A percentile compares a stretch with the other conserved stretches of the same genome.
phyloP scores from a whole-genome alignment of 257 asterid species.

The Ilex asprella region DNA sequence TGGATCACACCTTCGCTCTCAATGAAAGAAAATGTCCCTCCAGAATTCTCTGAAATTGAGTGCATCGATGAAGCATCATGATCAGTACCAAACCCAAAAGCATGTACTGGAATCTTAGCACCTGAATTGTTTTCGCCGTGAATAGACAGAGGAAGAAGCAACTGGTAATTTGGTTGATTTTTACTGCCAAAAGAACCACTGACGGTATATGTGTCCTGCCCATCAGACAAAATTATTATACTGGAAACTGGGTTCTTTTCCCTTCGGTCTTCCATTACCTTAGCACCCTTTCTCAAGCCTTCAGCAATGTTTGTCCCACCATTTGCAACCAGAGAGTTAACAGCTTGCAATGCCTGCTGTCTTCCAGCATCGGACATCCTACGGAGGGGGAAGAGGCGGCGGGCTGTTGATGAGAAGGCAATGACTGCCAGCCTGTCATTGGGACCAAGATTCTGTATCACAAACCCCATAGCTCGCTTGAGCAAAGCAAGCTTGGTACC shows the following conservation, averaged over 20 bases:
- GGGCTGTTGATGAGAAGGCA: slow-evolving; percentile 93
- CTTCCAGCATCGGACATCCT: slow-evolving; percentile 85
- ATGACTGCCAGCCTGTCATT: slow-evolving; percentile 85
- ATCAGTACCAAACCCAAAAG: slow-evolving; percentile 87
- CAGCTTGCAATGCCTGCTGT: slow-evolving; percentile 86
- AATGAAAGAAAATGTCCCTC: slow-evolving; percentile 95
- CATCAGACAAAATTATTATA: slow-evolving; percentile 83
- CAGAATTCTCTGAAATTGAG: slow-evolving; percentile 82
- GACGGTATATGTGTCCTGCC: slow-evolving; percentile 91
- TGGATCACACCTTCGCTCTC: slow-evolving; percentile 95
- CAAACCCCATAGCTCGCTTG: slow-evolving; percentile 99
- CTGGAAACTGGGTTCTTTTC: slow-evolving; percentile 83
- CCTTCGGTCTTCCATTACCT: slow-evolving; percentile 79
- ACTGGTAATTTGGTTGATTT: slow-evolving; percentile 41
- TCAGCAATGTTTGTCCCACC: slow-evolving; percentile 98
- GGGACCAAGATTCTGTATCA: slow-evolving; percentile 92
- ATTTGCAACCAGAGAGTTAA: slow-evolving; percentile 81
- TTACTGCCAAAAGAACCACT: slow-evolving; percentile 27
- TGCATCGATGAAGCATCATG: slow-evolving; percentile 95
- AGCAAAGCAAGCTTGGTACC: slow-evolving; percentile 93
- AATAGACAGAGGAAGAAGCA: slow-evolving; percentile 73
- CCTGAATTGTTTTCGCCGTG: slow-evolving; percentile 41
- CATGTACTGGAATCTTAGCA: slow-evolving; percentile 77
- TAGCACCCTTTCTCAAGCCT: slow-evolving; percentile 89
- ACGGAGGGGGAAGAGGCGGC: slow-evolving; percentile 84